Conservation (phyloP, 495 filamentous ascomycete species). For the Podospora anserina region DNA sequence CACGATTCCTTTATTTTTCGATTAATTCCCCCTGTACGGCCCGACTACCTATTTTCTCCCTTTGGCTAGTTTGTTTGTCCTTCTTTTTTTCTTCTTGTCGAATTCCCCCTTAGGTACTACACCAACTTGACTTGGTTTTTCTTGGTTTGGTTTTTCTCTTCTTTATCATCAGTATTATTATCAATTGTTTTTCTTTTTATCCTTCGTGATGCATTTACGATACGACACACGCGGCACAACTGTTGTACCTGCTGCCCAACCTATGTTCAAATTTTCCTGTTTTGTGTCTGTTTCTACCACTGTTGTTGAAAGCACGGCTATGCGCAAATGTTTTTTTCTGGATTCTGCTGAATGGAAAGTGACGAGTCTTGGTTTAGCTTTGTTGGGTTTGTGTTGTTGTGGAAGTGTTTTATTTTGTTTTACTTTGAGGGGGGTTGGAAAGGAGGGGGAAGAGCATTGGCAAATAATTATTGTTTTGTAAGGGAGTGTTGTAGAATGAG, state of each 20-base stretch:
- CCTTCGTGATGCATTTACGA: conserved; percentile 14
- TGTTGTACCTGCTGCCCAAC: not conserved
- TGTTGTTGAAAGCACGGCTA: not conserved
- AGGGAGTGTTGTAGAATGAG: not conserved
- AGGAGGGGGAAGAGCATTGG: not conserved
- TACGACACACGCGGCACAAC: not conserved
- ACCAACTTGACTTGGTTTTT: not conserved
- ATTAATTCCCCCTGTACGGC: conserved; percentile 2
- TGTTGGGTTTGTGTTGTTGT: not conserved
- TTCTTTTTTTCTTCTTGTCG: not conserved
- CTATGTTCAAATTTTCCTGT: not conserved
- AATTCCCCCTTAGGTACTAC: not conserved
- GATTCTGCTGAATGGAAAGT: not conserved
- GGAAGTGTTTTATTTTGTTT: not conserved
- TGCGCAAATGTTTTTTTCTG: not conserved
- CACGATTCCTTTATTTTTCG: too few species aligned
- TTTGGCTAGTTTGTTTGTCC: not conserved
- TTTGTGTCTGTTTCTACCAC: not conserved
- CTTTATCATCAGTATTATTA: not conserved
- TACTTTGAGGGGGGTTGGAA: not conserved
- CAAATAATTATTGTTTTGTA: not conserved
- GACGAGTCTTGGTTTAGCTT: not conserved
- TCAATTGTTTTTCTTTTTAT: not conserved
- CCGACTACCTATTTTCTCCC: conserved; percentile 2
- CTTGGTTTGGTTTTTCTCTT: not conserved